phyloP scores from a whole-genome alignment of 1,139 yeast species.

The Kodamaea fungicola region DNA sequence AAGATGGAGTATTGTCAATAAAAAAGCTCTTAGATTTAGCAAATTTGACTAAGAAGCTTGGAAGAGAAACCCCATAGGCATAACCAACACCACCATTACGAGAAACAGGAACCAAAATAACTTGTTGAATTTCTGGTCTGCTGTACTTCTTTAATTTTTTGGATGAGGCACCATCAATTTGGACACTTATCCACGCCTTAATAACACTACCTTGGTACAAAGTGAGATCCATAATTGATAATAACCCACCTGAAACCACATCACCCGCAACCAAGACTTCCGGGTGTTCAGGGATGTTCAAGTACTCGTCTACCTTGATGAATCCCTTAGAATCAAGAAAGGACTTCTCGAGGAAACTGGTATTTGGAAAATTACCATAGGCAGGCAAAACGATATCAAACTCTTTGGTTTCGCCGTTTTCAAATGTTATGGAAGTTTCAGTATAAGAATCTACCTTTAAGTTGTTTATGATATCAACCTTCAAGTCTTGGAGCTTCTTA shows the following conservation, averaged over 20 bases:
- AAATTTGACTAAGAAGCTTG: constrained; percentile 25
- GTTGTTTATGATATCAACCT: constrained; percentile 26
- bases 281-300: constrained; percentile 19
- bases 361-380: constrained; percentile 20
- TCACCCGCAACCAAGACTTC: constrained; percentile 36
- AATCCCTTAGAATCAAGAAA: constrained; percentile 11
- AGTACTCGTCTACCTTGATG: constrained; percentile 23
- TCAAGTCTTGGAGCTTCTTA: constrained; percentile 18
- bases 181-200: constrained; percentile 13
- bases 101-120: constrained; percentile 29
- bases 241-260: constrained; percentile 20
- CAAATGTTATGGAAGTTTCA: constrained; percentile 7
- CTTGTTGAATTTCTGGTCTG: constrained; percentile 7
- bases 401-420: constrained; percentile 14
- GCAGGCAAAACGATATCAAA: constrained; percentile 29
- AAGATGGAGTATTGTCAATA: constrained; percentile 6
- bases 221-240: constrained; percentile 24
- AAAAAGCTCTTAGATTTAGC: constrained; percentile 18
- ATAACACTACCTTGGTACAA: constrained; percentile 21
- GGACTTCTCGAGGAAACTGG: constrained; percentile 15
- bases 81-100: constrained; percentile 36
- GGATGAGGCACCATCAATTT: constrained; percentile 14
- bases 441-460: constrained; percentile 9
- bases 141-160: constrained; percentile 14
- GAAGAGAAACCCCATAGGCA: constrained; percentile 24